Percentiles rank a stretch among this genome's conserved stretches.
Evolutionary conservation across 1,139 yeast genomes (phyloP).

Genomic region (Lodderomyces oxycetoniae): DNA sequence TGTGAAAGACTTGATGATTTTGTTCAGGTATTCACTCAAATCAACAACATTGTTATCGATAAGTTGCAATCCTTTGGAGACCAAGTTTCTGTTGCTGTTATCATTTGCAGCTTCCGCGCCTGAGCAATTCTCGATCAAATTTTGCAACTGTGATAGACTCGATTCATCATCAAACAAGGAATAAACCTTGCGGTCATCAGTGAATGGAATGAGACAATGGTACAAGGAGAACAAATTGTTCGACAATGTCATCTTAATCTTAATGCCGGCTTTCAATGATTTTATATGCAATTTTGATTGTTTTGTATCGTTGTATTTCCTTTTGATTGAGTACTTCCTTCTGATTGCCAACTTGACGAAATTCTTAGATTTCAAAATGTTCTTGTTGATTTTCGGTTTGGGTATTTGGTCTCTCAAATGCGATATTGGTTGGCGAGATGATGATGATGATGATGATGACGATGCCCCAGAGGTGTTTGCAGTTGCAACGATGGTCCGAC

Average conservation of each 20-base stretch:
- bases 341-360: constrained; percentile 40
- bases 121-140: neutral
- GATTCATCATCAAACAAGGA: constrained; percentile 9
- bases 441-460: constrained; percentile 1
- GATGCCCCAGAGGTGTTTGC: constrained; percentile 3
- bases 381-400: constrained; percentile 22
- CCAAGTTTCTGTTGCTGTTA: constrained; percentile 12
- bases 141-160: constrained; percentile 1
- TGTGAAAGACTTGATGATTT: constrained; percentile 25
- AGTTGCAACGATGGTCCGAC: constrained; percentile 1
- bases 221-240: constrained; percentile 42
- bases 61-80: constrained; percentile 27
- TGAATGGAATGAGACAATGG: constrained; percentile 38
- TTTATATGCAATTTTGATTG: constrained; percentile 43
- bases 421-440: constrained; percentile 7
- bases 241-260: constrained; percentile 44
- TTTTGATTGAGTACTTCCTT: constrained; percentile 27
- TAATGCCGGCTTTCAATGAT: constrained; percentile 50
- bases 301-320: constrained; percentile 8
- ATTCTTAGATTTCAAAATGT: constrained; percentile 18
- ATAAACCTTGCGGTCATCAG: constrained; percentile 16
- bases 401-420: constrained; percentile 15
- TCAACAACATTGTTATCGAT: constrained; percentile 37
- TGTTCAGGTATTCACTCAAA: constrained; percentile 32
- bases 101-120: neutral